These are phyloP conservation scores for Penicillium cataractarum DNA, from an alignment of 495 filamentous ascomycete species.

Conservation along the genomic window DNA sequence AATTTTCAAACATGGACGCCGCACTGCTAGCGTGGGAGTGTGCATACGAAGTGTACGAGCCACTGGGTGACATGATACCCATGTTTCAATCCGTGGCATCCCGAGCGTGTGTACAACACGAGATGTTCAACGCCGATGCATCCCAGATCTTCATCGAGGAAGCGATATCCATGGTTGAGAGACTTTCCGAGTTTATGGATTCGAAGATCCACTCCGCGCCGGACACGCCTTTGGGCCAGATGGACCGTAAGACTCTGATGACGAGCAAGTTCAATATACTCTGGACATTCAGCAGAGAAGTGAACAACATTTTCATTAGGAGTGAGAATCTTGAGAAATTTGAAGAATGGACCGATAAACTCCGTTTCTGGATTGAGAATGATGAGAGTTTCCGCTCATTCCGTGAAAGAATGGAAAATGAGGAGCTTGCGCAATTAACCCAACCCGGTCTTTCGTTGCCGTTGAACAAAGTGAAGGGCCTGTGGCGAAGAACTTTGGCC, in stretches of 20 bases:
- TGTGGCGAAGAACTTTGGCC: slow-evolving; percentile 16
- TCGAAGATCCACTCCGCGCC: slow-evolving; percentile 5
- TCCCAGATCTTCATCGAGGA: slow-evolving; percentile 14
- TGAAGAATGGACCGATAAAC: slow-evolving; percentile 12
- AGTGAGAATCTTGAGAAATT: slow-evolving; percentile 17
- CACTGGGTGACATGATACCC: slow-evolving; percentile 19
- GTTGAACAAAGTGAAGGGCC: slow-evolving; percentile 1
- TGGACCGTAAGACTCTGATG: slow-evolving; percentile 3
- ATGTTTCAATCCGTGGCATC: slow-evolving; percentile 23
- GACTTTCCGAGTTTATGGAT: slow-evolving; percentile 10
- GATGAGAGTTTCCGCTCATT: slow-evolving; percentile 17
- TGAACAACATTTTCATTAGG: slow-evolving; percentile 8
- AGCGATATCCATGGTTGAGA: slow-evolving; percentile 19
- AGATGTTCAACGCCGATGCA: slow-evolving; percentile 22
- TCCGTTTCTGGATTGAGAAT: slow-evolving; percentile 8
- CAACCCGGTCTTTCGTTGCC: not conserved
- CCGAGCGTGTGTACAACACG: slow-evolving; percentile 21
- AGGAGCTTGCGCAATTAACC: not conserved
- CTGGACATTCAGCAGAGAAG: slow-evolving; percentile 9
- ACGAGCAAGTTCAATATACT: slow-evolving; percentile 14
- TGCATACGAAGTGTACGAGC: slow-evolving; percentile 18
- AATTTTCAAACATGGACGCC: slow-evolving; percentile 22
- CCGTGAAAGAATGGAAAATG: slow-evolving; percentile 6
- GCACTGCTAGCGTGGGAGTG: slow-evolving; percentile 22
- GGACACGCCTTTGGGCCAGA: slow-evolving; percentile 4